A percentile compares a stretch with the other conserved stretches of the same genome.
phyloP scores from a whole-genome alignment of 2,329 filamentous ascomycete genomes.

The Geosmithia flava region DNA sequence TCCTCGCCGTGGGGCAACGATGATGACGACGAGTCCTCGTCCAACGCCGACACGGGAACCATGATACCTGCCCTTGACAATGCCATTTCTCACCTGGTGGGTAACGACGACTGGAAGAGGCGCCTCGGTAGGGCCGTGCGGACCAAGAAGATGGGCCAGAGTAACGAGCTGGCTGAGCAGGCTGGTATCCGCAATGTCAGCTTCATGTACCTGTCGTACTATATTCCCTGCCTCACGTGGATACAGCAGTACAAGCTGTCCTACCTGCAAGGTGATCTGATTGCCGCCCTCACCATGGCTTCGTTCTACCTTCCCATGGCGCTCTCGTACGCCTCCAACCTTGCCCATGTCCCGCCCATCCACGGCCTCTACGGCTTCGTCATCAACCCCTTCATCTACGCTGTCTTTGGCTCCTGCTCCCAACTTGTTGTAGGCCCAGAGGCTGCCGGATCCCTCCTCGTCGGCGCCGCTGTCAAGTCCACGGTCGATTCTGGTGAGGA shows the following conservation, averaged over 20 bases:
- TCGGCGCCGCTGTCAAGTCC: constrained; percentile 73
- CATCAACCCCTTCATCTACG: constrained; percentile 85
- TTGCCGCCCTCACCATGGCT: constrained; percentile 89
- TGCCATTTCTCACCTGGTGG: constrained; percentile 22
- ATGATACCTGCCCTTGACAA: constrained; percentile 24
- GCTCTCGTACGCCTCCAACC: constrained; percentile 81
- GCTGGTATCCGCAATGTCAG: constrained; percentile 64
- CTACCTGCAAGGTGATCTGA: constrained; percentile 74
- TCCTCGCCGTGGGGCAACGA: constrained; percentile 3
- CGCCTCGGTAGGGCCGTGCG: constrained; percentile 38
- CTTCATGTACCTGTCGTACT: constrained; percentile 85
- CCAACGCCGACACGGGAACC: constrained; percentile 17
- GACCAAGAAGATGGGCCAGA: constrained; percentile 60
- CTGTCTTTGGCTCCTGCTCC: constrained; percentile 79
- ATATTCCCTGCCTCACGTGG: constrained; percentile 86
- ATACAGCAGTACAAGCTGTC: constrained; percentile 73
- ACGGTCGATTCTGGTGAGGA: constrained; percentile 59
- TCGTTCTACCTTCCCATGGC: constrained; percentile 98
- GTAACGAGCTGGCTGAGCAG: constrained; percentile 55
- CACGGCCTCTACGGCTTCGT: constrained; percentile 92
- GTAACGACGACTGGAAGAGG: constrained; percentile 31
- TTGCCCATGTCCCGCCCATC: constrained; percentile 85
- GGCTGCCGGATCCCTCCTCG: constrained; percentile 81
- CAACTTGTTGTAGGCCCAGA: constrained; percentile 93
- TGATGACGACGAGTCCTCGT: constrained; percentile 16